phyloP scores from a whole-genome alignment of 345 rosid species.

The Salix purpurea region DNA sequence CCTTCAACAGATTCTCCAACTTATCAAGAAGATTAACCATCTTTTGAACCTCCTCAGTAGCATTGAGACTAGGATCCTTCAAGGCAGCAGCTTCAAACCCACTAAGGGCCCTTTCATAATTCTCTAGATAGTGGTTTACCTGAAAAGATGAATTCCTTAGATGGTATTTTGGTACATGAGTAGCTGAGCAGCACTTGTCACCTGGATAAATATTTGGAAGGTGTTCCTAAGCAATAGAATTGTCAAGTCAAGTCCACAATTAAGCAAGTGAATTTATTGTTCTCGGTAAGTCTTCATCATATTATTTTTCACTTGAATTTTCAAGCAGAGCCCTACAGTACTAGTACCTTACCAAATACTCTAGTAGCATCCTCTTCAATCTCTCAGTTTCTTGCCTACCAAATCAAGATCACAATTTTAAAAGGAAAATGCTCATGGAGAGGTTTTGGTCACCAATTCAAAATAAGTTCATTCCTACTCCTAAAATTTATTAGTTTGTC shows the following conservation, averaged over 20 bases:
- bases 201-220: not conserved
- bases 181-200: not conserved
- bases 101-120: conserved; percentile 67
- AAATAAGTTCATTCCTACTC: not conserved
- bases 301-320: not conserved
- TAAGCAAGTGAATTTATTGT: not conserved
- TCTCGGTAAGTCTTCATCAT: too few relatives aligned
- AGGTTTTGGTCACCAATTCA: not conserved
- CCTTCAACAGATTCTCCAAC: conserved; percentile 49
- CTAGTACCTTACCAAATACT: not conserved
- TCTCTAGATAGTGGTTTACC: conserved; percentile 70
- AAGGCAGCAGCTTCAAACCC: conserved; percentile 70
- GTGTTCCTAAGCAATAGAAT: conserved; percentile 4
- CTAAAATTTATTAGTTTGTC: not conserved
- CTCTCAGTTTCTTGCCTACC: not conserved
- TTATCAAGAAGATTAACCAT: conserved; percentile 60
- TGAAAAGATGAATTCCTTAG: conserved; percentile 26
- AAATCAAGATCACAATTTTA: too few relatives aligned
- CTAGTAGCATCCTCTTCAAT: not conserved
- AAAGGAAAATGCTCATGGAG: not conserved
- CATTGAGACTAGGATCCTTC: conserved; percentile 67
- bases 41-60: conserved; percentile 52
- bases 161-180: not conserved
- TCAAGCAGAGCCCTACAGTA: not conserved
- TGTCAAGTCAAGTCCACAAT: not conserved